A percentile compares a stretch with the other conserved stretches of the same genome.
Conservation (phyloP, 2,329 filamentous ascomycete species). For the Fusarium sp. region DNA sequence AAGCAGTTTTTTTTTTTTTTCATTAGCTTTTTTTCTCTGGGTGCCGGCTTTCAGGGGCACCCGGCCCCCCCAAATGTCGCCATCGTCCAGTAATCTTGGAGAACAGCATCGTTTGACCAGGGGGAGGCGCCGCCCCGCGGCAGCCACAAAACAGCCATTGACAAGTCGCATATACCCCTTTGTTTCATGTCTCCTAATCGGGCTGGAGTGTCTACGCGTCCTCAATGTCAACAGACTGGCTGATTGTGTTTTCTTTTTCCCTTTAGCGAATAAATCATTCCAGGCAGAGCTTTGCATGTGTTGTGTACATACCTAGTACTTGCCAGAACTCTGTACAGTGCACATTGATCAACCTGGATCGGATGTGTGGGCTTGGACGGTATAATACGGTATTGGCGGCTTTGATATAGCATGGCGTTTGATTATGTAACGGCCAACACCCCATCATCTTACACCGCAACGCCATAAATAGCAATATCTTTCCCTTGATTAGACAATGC, state of each 20-base stretch:
- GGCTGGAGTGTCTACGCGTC: constrained; percentile 31
- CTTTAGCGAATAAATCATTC: neutral
- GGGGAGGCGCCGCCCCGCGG: constrained; percentile 41
- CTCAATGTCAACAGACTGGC: constrained; percentile 12
- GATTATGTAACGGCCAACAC: constrained; percentile 7
- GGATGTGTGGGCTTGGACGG: constrained; percentile 10
- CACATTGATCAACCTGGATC: neutral
- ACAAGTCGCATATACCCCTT: constrained; percentile 29
- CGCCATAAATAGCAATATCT: neutral
- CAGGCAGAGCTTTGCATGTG: neutral
- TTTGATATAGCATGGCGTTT: constrained; percentile 1
- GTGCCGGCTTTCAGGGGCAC: constrained; percentile 32
- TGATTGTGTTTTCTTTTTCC: no score
- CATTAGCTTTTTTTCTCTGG: constrained; percentile 6
- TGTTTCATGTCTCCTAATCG: constrained; percentile 43
- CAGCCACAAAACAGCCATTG: constrained; percentile 35
- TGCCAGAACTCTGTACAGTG: neutral
- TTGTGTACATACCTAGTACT: neutral
- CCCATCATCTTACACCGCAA: constrained; percentile 14
- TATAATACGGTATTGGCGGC: constrained; percentile 7
- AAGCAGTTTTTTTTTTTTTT: constrained; percentile 4
- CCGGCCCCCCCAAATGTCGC: constrained; percentile 22
- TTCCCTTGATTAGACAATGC: constrained; percentile 18
- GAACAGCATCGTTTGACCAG: constrained; percentile 30
- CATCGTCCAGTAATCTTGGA: constrained; percentile 21